Evolutionary conservation across 768 basidiomycete genomes (phyloP).

Genomic region (Agaricus sinodeliciosus): DNA sequence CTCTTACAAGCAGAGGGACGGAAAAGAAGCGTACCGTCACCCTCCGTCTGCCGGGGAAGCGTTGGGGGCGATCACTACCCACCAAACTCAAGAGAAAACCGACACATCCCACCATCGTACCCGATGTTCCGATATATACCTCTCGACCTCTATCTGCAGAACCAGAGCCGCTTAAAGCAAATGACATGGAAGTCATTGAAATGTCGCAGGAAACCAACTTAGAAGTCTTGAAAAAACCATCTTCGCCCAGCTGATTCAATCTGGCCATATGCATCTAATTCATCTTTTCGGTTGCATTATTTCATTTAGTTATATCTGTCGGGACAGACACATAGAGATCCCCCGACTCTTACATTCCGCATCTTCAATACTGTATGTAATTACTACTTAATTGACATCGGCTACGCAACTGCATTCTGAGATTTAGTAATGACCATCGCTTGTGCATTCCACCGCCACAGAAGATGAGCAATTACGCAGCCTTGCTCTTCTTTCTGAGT

Average conservation of each 20-base stretch:
- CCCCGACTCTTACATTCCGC: too few species aligned
- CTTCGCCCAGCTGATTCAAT: not conserved
- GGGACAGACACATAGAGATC: too few species aligned
- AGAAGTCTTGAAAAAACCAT: not conserved
- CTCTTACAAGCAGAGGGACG: not conserved
- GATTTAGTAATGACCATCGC: too few species aligned
- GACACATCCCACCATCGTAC: not conserved
- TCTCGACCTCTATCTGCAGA: slow-evolving; percentile 32
- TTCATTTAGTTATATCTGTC: not conserved
- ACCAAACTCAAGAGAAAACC: not conserved
- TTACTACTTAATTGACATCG: too few species aligned
- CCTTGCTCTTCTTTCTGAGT: not conserved
- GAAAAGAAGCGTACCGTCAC: not conserved
- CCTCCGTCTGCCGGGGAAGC: not conserved
- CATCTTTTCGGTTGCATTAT: not conserved
- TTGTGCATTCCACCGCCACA: too few species aligned
- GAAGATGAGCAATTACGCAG: not conserved
- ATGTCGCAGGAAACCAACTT: not conserved
- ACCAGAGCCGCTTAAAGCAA: slow-evolving; percentile 27
- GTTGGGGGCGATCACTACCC: not conserved
- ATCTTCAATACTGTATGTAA: too few species aligned
- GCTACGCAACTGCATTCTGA: too few species aligned
- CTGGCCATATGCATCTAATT: not conserved
- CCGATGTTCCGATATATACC: slow-evolving; percentile 9
- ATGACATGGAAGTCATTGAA: slow-evolving; percentile 8